phyloP scores from a whole-genome alignment of 78 protist species.

The Reticulomyxa filosa region DNA sequence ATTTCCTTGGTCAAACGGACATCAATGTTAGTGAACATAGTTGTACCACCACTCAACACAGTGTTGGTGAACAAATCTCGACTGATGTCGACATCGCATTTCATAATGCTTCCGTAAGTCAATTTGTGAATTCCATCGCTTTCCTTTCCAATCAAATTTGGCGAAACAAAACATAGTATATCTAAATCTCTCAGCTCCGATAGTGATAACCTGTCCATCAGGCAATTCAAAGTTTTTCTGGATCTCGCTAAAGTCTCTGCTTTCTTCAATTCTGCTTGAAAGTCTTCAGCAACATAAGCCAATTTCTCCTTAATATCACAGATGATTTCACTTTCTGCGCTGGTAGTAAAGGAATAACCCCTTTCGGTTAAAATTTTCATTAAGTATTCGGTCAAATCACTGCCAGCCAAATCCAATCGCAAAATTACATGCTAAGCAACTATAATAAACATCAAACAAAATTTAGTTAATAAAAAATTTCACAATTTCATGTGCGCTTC shows the following conservation, averaged over 20 bases:
- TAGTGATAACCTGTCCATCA: constrained; percentile 59
- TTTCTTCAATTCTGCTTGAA: neutral
- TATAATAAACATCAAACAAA: no score
- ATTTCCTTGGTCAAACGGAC: constrained; percentile 59
- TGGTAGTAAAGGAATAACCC: constrained; percentile 74
- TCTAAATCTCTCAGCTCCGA: constrained; percentile 72
- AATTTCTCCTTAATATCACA: no score
- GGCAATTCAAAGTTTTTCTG: constrained; percentile 50
- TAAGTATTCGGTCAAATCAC: constrained; percentile 68
- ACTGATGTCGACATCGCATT: constrained; percentile 71
- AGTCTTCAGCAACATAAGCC: no score
- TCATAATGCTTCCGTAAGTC: constrained; percentile 40
- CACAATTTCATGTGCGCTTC: no score
- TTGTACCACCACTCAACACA: constrained; percentile 80
- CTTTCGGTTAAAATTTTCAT: constrained; percentile 56
- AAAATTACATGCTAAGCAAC: constrained; percentile 60
- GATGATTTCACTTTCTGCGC: constrained; percentile 79
- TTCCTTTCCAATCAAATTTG: constrained; percentile 60
- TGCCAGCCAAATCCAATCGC: constrained; percentile 74
- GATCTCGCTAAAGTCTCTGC: constrained; percentile 36
- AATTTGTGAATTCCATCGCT: constrained; percentile 62
- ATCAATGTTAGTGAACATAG: constrained; percentile 69
- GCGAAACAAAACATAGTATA: constrained; percentile 79
- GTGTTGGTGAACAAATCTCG: constrained; percentile 65
- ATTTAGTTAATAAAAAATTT: no score